Percentiles rank a stretch among this genome's conserved stretches.
Evolutionary conservation across 176 grass and related monocot genomes (phyloP).

Genomic region (Carex cristatella): DNA sequence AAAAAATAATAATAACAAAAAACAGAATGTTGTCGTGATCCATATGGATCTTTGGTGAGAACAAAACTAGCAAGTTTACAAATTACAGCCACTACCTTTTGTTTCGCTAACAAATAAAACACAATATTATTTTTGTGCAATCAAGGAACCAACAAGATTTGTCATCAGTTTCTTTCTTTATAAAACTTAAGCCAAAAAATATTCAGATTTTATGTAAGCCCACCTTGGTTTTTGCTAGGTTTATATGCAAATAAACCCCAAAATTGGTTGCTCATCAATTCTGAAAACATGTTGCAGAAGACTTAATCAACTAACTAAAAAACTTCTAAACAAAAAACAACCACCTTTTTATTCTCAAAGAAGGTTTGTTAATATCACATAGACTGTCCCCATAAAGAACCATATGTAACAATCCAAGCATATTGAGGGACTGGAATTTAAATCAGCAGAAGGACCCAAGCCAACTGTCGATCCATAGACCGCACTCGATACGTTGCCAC

Average conservation of each 20-base stretch:
- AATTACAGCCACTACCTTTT: background rate
- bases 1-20: background rate
- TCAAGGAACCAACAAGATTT: background rate
- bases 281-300: background rate
- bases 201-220: background rate
- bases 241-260: background rate
- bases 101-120: background rate
- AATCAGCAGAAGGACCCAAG: slow-evolving; percentile 9
- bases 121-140: background rate
- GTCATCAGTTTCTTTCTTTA: background rate
- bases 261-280: background rate
- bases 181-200: background rate
- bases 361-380: background rate
- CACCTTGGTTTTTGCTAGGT: background rate
- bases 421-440: slow-evolving; percentile 10
- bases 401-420: slow-evolving; percentile 1
- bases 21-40: background rate
- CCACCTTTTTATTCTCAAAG: background rate
- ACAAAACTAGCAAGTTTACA: background rate
- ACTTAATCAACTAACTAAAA: background rate
- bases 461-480: slow-evolving; percentile 16
- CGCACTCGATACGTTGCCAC: slow-evolving; percentile 25
- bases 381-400: background rate
- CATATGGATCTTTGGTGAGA: background rate
- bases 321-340: background rate